These are phyloP conservation scores for Dalbergia cultrata DNA, from an alignment of 306 rosid species.

Conservation along the genomic window DNA sequence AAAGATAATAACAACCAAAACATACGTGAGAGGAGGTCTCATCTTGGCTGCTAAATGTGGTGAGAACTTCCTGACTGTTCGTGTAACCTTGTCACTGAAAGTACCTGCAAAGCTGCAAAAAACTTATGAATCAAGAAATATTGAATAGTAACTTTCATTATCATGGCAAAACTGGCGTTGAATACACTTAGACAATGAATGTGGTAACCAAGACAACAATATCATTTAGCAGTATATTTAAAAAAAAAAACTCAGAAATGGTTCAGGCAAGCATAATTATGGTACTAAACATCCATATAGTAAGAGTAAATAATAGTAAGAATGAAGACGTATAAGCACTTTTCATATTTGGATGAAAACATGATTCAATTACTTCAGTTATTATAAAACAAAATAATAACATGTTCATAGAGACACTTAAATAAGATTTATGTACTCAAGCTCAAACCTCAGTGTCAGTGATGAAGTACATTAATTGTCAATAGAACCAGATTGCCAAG, in stretches of 20 bases:
- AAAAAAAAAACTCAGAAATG: neutral
- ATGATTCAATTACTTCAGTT: slow-evolving; percentile 1
- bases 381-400: neutral
- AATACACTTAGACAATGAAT: neutral
- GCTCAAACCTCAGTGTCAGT: neutral
- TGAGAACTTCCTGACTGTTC: slow-evolving; percentile 91
- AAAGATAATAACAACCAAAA: slow-evolving; percentile 36
- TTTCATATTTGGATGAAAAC: slow-evolving; percentile 8
- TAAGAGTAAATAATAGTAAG: neutral
- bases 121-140: neutral
- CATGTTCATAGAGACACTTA: neutral
- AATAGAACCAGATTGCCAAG: slow-evolving; percentile 13
- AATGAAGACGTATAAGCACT: neutral
- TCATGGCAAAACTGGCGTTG: neutral
- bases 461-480: neutral
- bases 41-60: slow-evolving; percentile 97
- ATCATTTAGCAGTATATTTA: neutral
- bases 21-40: slow-evolving; percentile 99
- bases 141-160: neutral
- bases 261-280: neutral
- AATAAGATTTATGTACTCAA: slow-evolving; percentile 7
- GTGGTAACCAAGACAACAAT: neutral
- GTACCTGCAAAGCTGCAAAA: slow-evolving; percentile 63
- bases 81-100: slow-evolving; percentile 89
- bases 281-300: neutral